A percentile compares a stretch with the other conserved stretches of the same genome.
phyloP scores from a whole-genome alignment of 2,329 filamentous ascomycete species.

The Aureobasidium namibiae region DNA sequence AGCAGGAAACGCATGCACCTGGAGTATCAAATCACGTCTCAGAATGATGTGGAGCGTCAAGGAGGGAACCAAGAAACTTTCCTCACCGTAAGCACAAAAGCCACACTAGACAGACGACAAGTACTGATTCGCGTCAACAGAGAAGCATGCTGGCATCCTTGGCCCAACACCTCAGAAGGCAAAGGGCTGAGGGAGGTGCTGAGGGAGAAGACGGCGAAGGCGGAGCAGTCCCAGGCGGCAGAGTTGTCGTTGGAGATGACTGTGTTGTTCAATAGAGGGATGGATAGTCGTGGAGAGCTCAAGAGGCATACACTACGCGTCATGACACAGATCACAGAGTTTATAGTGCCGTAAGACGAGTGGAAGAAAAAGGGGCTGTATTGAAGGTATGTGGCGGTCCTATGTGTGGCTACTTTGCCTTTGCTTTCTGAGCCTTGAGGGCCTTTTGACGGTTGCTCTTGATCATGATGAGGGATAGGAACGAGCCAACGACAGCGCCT shows the following conservation, averaged over 20 bases:
- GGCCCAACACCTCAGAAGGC: conserved; percentile 17
- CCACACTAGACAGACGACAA: background rate
- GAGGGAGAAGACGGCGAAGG: conserved; percentile 12
- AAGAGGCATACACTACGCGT: no score
- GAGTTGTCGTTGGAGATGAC: conserved; percentile 20
- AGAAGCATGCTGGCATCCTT: conserved; percentile 22
- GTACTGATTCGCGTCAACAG: conserved; percentile 16
- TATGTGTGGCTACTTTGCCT: conserved; percentile 50
- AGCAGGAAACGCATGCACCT: conserved; percentile 53
- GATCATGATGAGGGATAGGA: conserved; percentile 97
- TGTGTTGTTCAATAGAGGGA: conserved; percentile 19
- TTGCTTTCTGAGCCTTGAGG: conserved; percentile 82
- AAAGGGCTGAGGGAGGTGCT: conserved; percentile 14
- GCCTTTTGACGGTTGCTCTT: conserved; percentile 97
- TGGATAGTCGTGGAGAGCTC: no score
- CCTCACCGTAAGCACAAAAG: conserved; percentile 36
- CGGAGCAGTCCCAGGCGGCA: conserved; percentile 11
- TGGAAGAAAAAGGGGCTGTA: background rate
- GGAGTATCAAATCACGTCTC: conserved; percentile 52
- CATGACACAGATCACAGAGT: no score
- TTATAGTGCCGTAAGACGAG: no score
- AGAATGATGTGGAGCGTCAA: conserved; percentile 53
- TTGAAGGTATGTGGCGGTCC: background rate
- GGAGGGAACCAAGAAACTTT: conserved; percentile 50
- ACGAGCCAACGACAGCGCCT: conserved; percentile 89